These are phyloP conservation scores for Hysterium pulicare DNA, from an alignment of 2,329 filamentous ascomycete genomes.

Conservation along the genomic window DNA sequence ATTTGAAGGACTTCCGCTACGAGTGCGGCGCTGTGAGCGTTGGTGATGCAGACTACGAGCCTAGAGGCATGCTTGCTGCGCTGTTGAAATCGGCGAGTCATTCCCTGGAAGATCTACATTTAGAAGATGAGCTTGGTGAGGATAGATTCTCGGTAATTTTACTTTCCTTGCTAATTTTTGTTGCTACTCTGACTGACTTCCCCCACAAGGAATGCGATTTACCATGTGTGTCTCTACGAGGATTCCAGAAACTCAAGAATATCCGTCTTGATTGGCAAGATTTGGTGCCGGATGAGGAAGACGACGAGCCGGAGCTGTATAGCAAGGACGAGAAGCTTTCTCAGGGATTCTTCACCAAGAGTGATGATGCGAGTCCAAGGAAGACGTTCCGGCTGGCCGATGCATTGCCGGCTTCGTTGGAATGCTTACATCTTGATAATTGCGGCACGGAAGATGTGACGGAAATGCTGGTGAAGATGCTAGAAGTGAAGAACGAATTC, in stretches of 20 bases:
- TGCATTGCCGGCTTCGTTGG: background rate
- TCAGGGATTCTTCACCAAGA: background rate
- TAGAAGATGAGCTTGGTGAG: background rate
- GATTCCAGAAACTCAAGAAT: constrained; percentile 1
- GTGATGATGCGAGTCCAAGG: background rate
- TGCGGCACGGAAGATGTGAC: background rate
- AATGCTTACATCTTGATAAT: background rate
- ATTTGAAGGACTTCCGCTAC: background rate
- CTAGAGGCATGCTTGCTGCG: background rate
- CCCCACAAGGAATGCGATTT: background rate
- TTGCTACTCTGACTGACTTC: background rate
- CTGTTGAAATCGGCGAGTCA: constrained; percentile 1
- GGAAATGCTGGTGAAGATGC: background rate
- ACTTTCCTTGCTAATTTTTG: background rate
- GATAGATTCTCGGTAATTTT: background rate
- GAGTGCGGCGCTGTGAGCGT: background rate
- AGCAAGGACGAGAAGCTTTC: background rate
- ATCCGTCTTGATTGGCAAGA: background rate
- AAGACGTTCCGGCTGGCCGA: background rate
- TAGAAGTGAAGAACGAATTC: background rate
- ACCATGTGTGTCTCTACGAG: background rate
- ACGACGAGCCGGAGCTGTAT: background rate
- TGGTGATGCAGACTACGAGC: background rate
- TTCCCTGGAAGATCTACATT: background rate
- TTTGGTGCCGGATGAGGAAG: background rate